Evolutionary conservation across 306 rosid genomes (phyloP).

Genomic region (Prunus mongolica): DNA sequence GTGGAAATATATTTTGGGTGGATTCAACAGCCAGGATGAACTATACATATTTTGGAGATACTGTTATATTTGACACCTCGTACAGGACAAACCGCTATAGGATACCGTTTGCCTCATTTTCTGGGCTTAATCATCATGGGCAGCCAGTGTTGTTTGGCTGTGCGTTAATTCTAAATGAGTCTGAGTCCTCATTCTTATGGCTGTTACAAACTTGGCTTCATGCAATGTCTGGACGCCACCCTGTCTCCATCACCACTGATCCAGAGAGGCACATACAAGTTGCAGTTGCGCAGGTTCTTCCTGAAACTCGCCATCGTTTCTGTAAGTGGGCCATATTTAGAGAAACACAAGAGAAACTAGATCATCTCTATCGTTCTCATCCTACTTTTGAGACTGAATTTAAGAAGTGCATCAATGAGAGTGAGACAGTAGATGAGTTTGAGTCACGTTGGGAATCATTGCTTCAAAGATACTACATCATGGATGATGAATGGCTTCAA

Average conservation of each 20-base stretch:
- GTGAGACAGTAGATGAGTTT: slow-evolving; percentile 62
- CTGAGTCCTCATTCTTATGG: slow-evolving; percentile 68
- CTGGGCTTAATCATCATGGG: slow-evolving; percentile 82
- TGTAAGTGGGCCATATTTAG: slow-evolving; percentile 61
- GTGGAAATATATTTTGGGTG: slow-evolving; percentile 78
- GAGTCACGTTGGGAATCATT: slow-evolving; percentile 76
- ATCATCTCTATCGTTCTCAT: slow-evolving; percentile 56
- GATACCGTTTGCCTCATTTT: slow-evolving; percentile 64
- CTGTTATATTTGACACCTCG: slow-evolving; percentile 68
- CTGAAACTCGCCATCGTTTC: slow-evolving; percentile 66
- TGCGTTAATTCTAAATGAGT: slow-evolving; percentile 59
- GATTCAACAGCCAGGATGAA: slow-evolving; percentile 62
- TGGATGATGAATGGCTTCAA: slow-evolving; percentile 89
- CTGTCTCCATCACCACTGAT: slow-evolving; percentile 73
- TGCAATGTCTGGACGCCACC: slow-evolving; percentile 66
- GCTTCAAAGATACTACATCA: slow-evolving; percentile 52
- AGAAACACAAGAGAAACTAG: slow-evolving; percentile 58
- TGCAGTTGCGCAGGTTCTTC: slow-evolving; percentile 66
- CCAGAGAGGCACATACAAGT: slow-evolving; percentile 61
- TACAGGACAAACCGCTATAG: slow-evolving; percentile 47
- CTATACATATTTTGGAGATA: slow-evolving; percentile 76
- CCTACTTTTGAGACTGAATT: slow-evolving; percentile 61
- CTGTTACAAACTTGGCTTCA: slow-evolving; percentile 76
- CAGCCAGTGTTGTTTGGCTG: slow-evolving; percentile 80
- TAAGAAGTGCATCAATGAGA: slow-evolving; percentile 53